Evolutionary conservation across 108 stramenopile genomes (phyloP).

Genomic region (Seminavis robusta): DNA sequence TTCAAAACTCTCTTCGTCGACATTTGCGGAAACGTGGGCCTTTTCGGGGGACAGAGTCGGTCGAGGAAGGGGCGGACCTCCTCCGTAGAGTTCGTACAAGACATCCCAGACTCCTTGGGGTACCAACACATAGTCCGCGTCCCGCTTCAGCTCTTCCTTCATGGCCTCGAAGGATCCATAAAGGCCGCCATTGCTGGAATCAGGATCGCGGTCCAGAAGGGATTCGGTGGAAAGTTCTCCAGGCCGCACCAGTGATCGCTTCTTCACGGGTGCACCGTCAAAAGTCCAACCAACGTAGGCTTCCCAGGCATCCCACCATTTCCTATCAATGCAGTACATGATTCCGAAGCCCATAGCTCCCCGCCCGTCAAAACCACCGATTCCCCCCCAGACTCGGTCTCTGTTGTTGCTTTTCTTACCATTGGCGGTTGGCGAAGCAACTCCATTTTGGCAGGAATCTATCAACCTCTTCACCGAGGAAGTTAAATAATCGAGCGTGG

Average conservation of each 20-base stretch:
- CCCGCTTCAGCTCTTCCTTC: conserved; percentile 30
- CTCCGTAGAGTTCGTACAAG: conserved; percentile 82
- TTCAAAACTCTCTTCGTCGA: conserved; percentile 6
- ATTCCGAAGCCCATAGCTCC: conserved; percentile 77
- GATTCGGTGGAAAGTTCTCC: conserved; percentile 59
- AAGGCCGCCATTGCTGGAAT: conserved; percentile 18
- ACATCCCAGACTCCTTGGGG: conserved; percentile 86
- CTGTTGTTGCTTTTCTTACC: conserved; percentile 7
- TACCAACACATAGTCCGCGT: conserved; percentile 64
- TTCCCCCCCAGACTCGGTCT: conserved; percentile 58
- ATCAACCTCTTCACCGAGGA: background rate
- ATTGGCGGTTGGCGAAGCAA: background rate
- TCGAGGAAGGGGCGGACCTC: conserved; percentile 85
- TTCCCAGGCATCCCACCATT: conserved; percentile 83
- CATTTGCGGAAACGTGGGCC: background rate
- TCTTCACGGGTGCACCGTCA: conserved; percentile 21
- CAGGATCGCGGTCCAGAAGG: conserved; percentile 55
- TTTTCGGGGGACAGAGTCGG: conserved; percentile 50
- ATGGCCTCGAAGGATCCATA: conserved; percentile 77
- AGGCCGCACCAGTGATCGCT: conserved; percentile 34
- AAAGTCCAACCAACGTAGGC: conserved; percentile 70
- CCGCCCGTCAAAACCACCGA: conserved; percentile 73
- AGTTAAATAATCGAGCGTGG: background rate
- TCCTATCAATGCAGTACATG: conserved; percentile 71
- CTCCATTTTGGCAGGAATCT: background rate